These are phyloP conservation scores for Pseudogymnoascus sp. DNA, from an alignment of 2,329 filamentous ascomycete species.

Conservation along the genomic window DNA sequence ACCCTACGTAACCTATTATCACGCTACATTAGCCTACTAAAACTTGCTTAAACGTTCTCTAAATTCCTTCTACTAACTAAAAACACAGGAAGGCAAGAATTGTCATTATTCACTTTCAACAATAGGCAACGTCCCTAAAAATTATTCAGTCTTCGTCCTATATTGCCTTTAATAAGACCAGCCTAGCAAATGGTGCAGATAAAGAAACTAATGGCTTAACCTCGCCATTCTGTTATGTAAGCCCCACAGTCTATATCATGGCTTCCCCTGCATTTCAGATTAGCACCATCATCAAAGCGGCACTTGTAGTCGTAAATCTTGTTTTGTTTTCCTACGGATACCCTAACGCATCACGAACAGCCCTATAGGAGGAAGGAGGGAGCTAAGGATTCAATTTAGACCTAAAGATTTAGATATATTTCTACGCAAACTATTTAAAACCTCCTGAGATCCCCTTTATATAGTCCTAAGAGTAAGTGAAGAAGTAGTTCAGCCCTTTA, in stretches of 20 bases:
- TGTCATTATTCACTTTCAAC: background rate
- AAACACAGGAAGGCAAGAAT: background rate
- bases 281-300: background rate
- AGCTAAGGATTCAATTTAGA: conserved; percentile 16
- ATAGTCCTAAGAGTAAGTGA: conserved; percentile 17
- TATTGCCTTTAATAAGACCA: background rate
- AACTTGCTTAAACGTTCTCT: background rate
- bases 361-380: conserved; percentile 16
- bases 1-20: background rate
- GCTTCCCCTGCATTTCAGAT: background rate
- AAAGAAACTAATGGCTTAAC: background rate
- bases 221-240: background rate
- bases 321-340: conserved; percentile 12
- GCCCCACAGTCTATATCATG: background rate
- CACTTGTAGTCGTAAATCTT: background rate
- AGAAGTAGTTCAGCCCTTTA: background rate
- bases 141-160: background rate
- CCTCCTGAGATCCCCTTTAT: conserved; percentile 16
- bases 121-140: background rate
- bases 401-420: conserved; percentile 14
- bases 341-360: conserved; percentile 2
- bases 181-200: background rate
- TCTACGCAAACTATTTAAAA: conserved; percentile 17
- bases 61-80: background rate
- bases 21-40: background rate